Evolutionary conservation across 2,329 filamentous ascomycete species (phyloP), one percentile per base, ranked within the genome.

Genomic region (Trichophyton benhamiae): DNA sequence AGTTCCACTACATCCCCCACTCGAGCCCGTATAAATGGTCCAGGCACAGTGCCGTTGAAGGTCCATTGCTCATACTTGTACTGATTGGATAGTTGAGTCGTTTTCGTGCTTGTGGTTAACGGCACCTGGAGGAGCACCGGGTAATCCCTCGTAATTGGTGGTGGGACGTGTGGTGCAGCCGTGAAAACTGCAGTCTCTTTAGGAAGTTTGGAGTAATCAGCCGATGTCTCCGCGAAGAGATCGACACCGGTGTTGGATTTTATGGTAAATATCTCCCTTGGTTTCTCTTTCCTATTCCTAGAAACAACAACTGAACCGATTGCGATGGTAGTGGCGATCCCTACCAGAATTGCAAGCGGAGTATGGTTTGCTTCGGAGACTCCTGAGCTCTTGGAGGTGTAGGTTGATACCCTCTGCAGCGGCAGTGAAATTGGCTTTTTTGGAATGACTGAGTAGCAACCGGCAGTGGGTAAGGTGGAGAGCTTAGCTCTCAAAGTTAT

Each of bases 1-100:
- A 74, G 57, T 57, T 73, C 70, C 2, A 74, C 62, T 0, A 73
- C 67, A 44, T 72, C 71, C 15, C 72, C 72, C 4, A 69, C 71
- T 5, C 72, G 67, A 2, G 72, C 72, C 4, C 72, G 70, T 55
- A 74, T 73, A 55, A 74, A 74, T 15, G 72, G 72, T 0, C 69
- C 72, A 0, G 72, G 72, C 1, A 71, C 68, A 2, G 65, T 67
- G 60, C 66, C 68, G 63, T 74, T 74, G 62, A 74, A 74, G 0
- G 68, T 72, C 71, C 72, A 74, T 53, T 68, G 64, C 25, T 74
- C 71, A 64, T 74, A 74, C 59, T 74, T 74, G 67, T 70, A 68
- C 38, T 66, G 63, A 62, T 66, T 72, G 1, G 71, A 72, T 22
- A 74, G 64, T 59, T 73, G 71, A 6, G 63, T 58, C 9, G 69